phyloP scores from a whole-genome alignment of 495 filamentous ascomycete genomes.

The Penicilliopsis zonata region DNA sequence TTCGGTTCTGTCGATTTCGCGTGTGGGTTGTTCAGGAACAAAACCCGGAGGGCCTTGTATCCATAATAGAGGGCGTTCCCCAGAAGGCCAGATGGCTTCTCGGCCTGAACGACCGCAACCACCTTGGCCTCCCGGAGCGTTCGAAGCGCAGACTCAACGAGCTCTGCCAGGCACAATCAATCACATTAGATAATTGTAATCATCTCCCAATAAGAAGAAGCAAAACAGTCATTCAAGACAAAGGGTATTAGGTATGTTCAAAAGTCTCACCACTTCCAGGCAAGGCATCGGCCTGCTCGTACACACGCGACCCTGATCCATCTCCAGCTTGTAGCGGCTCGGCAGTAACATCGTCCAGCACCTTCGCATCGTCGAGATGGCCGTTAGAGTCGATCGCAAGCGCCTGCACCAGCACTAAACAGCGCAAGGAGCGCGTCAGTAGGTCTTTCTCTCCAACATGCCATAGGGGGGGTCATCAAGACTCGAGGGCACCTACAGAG shows the following conservation, averaged over 20 bases:
- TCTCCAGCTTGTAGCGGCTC: slow-evolving; percentile 8
- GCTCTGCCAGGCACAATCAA: slow-evolving; percentile 23
- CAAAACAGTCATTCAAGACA: neutral
- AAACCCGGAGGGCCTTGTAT: slow-evolving; percentile 31
- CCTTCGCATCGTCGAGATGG: slow-evolving; percentile 8
- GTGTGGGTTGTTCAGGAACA: slow-evolving; percentile 39
- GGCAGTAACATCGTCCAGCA: slow-evolving; percentile 8
- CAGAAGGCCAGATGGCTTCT: slow-evolving; percentile 32
- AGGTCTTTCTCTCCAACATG: neutral
- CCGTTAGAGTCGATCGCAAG: slow-evolving; percentile 17
- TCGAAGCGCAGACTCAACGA: slow-evolving; percentile 23
- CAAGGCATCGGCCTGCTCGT: slow-evolving; percentile 8
- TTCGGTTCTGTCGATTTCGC: slow-evolving; percentile 14
- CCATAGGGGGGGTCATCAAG: neutral
- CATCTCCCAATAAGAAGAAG: no score
- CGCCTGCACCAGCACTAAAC: slow-evolving; percentile 25
- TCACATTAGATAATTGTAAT: no score
- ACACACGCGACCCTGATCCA: slow-evolving; percentile 6
- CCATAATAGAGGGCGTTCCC: slow-evolving; percentile 37
- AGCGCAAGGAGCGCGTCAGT: slow-evolving; percentile 12
- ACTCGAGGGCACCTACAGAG: slow-evolving; percentile 21
- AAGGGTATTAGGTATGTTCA: neutral
- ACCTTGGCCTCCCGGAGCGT: slow-evolving; percentile 22
- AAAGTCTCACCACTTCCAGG: slow-evolving; percentile 22
- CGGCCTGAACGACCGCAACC: slow-evolving; percentile 9